A percentile compares a stretch with the other conserved stretches of the same genome.
Conservation (phyloP, 306 rosid genomes). For the Begonia loranthoides region DNA sequence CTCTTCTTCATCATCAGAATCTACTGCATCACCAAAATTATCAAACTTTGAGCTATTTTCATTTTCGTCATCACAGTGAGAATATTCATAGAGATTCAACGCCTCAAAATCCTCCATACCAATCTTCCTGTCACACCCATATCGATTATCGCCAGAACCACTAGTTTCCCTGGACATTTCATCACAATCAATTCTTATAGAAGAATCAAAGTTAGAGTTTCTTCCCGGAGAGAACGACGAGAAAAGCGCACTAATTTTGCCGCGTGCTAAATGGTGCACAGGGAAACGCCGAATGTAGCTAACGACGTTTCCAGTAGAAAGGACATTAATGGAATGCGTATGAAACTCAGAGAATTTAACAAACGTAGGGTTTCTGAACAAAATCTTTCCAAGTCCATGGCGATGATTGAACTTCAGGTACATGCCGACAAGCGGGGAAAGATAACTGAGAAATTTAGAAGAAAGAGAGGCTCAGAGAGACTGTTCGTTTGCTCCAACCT, state of each 20-base stretch:
- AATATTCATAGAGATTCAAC: conserved; percentile 16
- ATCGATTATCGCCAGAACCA: conserved; percentile 8
- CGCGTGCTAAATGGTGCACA: conserved; percentile 9
- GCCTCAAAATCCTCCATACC: conserved; percentile 21
- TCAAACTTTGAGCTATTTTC: conserved; percentile 8
- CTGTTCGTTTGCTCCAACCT: too few relatives aligned
- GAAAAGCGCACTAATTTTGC: conserved; percentile 11
- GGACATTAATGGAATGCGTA: too few relatives aligned
- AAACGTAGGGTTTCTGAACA: neutral
- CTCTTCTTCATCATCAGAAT: conserved; percentile 17
- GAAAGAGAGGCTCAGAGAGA: too few relatives aligned
- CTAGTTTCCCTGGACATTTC: conserved; percentile 10
- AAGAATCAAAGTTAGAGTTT: conserved; percentile 10
- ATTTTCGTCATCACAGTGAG: conserved; percentile 6
- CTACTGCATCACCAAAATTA: conserved; percentile 12
- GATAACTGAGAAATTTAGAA: neutral
- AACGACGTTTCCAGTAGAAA: conserved; percentile 1
- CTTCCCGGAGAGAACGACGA: conserved; percentile 19
- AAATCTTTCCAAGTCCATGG: too few relatives aligned
- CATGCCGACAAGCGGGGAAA: neutral
- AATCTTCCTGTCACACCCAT: conserved; percentile 15
- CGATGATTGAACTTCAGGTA: too few relatives aligned
- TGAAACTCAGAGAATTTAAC: neutral
- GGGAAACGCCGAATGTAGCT: conserved; percentile 11
- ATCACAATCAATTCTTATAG: conserved; percentile 15